A percentile compares a stretch with the other conserved stretches of the same genome.
These are phyloP conservation scores for Aureobasidium sp. DNA, from an alignment of 2,329 filamentous ascomycete genomes.

Conservation along the genomic window DNA sequence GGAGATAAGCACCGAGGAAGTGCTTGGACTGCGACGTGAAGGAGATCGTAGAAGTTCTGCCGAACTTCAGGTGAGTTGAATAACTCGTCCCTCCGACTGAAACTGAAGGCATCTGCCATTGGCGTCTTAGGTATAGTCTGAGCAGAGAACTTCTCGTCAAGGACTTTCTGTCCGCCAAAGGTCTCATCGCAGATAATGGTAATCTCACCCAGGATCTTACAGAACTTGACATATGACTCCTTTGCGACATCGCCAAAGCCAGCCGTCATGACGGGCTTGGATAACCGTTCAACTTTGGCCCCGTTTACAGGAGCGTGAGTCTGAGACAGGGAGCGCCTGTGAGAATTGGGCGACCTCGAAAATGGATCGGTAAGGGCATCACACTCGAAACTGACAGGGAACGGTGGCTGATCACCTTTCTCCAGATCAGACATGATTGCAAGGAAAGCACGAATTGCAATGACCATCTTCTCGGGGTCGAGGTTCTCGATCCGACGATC, in stretches of 20 bases:
- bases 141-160: constrained; percentile 90
- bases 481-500: constrained; percentile 84
- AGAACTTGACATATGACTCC: constrained; percentile 84
- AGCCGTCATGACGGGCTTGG: constrained; percentile 50
- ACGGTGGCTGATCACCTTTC: constrained; percentile 74
- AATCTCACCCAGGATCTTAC: constrained; percentile 90
- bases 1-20: constrained; percentile 86
- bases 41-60: constrained; percentile 88
- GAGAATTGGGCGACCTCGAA: constrained; percentile 25
- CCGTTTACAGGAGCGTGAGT: constrained; percentile 26
- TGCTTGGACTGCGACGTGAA: constrained; percentile 92
- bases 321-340: constrained; percentile 27
- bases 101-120: constrained; percentile 88
- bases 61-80: constrained; percentile 68
- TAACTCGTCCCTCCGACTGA: constrained; percentile 73
- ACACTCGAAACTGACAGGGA: constrained; percentile 58
- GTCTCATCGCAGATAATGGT: constrained; percentile 94
- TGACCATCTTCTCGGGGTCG: constrained; percentile 94
- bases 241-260: constrained; percentile 66
- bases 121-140: constrained; percentile 86
- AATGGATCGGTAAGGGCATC: constrained; percentile 35
- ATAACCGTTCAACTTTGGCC: constrained; percentile 55
- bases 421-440: constrained; percentile 90
- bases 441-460: constrained; percentile 89
- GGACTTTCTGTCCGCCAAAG: constrained; percentile 87